Conservation (phyloP, 2,329 filamentous ascomycete genomes). For the Trichoderma atroviride region DNA sequence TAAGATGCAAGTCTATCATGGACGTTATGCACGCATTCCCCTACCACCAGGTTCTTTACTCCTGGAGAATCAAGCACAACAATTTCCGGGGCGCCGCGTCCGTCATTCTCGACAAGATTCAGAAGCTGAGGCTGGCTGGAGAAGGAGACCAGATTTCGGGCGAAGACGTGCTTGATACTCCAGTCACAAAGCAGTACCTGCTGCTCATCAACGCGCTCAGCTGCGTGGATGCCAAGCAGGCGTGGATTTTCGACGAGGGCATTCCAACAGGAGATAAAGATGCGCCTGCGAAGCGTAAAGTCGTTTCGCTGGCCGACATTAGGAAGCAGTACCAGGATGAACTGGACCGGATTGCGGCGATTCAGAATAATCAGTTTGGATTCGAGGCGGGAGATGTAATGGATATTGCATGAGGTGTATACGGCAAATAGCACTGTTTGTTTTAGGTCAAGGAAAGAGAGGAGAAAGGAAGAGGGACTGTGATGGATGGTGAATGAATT, state of each 20-base stretch:
- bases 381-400: slow-evolving; percentile 62
- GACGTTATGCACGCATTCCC: slow-evolving; percentile 71
- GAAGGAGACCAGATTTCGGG: slow-evolving; percentile 59
- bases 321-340: slow-evolving; percentile 88
- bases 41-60: slow-evolving; percentile 87
- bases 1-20: slow-evolving; percentile 68
- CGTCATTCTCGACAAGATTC: slow-evolving; percentile 64
- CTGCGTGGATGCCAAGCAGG: slow-evolving; percentile 75
- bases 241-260: slow-evolving; percentile 69
- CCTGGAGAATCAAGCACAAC: slow-evolving; percentile 80
- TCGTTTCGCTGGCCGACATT: slow-evolving; percentile 84
- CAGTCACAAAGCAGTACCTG: slow-evolving; percentile 76
- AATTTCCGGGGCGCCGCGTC: slow-evolving; percentile 82
- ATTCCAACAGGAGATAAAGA: slow-evolving; percentile 28
- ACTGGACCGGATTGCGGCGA: slow-evolving; percentile 82
- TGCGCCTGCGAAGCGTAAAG: slow-evolving; percentile 62
- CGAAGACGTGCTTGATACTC: slow-evolving; percentile 63
- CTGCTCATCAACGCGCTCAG: slow-evolving; percentile 89
- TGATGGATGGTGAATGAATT: not conserved
- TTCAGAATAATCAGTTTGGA: slow-evolving; percentile 87
- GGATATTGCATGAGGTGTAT: slow-evolving; percentile 49
- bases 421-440: not conserved
- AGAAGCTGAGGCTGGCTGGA: slow-evolving; percentile 61
- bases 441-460: not conserved
- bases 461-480: not conserved